Base-by-base conservation (phyloP, 805 yeast species). In the Metschnikowia henanensis region DNA sequence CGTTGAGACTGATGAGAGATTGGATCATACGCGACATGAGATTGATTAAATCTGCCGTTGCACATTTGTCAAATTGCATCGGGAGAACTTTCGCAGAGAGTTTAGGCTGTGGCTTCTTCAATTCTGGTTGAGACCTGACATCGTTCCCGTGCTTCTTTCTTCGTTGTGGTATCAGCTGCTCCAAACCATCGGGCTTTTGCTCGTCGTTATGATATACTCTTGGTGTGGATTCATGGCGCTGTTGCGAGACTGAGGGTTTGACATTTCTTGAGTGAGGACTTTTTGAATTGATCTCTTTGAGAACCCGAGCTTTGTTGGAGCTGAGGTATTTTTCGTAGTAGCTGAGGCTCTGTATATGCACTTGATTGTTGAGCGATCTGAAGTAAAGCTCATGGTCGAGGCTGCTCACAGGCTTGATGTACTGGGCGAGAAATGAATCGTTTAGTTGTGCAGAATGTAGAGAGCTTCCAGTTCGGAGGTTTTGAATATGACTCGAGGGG, bases 21-120 rank as follows among this genome's bases (percentile, higher is more conserved):
- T 79, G 75, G 21, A 94, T 68, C 94, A 91, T 88, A 41, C 96
- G 70, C 1, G 95, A 72, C 25, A 92, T 81, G 26, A 92, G 68
- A 1, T 74, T 70, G 30, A 91, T 80, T 33, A 92, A 65, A 53
- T 87, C 94, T 16, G 81, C 80, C 43, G 82, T 70, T 10, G 87
- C 75, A 56, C 95, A 86, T 32, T 79, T 72, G 50, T 79, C 76
- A 64, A 83, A 90, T 42, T 74, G 66, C 12, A 49, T 41, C 2
- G 86, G 85, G 10, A 81, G 64, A 17, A 28, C 21, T 30, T 50
- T 39, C 7, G 47, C 43, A 6, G 31, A 36, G 12, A 52, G 47
- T 33, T 46, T 47, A 13, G 56, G 46, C 18, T 52, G 57, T 5
- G 43, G 26, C 25, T 52, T 52, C 16, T 53, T 53, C 18, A 33